Conservation (phyloP, 2,329 filamentous ascomycete genomes). For the Alternaria solani region DNA sequence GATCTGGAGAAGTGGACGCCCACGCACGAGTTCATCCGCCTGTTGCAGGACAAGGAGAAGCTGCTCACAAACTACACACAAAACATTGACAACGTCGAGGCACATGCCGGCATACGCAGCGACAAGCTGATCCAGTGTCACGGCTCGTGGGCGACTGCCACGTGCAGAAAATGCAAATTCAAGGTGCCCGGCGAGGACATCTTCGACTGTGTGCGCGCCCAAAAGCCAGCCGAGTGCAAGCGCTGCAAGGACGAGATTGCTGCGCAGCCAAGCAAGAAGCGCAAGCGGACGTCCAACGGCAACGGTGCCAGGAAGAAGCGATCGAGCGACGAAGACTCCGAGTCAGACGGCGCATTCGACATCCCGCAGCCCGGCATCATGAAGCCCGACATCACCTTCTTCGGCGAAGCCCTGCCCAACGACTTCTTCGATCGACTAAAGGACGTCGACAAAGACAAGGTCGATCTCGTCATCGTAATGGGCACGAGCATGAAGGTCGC, state of each 20-base stretch:
- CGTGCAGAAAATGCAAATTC: constrained; percentile 82
- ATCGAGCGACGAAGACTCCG: constrained; percentile 63
- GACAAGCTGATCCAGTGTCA: constrained; percentile 95
- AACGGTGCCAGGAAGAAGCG: constrained; percentile 51
- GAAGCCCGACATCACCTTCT: constrained; percentile 98
- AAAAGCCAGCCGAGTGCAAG: constrained; percentile 79
- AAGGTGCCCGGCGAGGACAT: constrained; percentile 78
- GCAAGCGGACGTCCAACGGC: constrained; percentile 61
- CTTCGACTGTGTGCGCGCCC: constrained; percentile 78
- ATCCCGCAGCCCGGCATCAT: constrained; percentile 79
- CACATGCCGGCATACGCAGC: constrained; percentile 79
- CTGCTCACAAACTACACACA: constrained; percentile 97
- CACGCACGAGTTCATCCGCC: constrained; percentile 90
- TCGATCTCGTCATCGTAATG: constrained; percentile 93
- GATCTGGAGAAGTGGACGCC: constrained; percentile 82
- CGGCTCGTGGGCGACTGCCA: constrained; percentile 92
- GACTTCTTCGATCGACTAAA: constrained; percentile 82
- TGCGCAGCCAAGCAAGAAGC: constrained; percentile 59
- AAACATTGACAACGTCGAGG: constrained; percentile 97
- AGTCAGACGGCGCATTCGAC: constrained; percentile 68
- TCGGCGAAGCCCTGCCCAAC: constrained; percentile 87
- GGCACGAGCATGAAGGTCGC: constrained; percentile 96
- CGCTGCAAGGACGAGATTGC: constrained; percentile 68
- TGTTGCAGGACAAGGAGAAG: constrained; percentile 87
- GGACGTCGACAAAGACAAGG: constrained; percentile 79